Conservation (phyloP, 345 rosid genomes). For the Salix brachista region DNA sequence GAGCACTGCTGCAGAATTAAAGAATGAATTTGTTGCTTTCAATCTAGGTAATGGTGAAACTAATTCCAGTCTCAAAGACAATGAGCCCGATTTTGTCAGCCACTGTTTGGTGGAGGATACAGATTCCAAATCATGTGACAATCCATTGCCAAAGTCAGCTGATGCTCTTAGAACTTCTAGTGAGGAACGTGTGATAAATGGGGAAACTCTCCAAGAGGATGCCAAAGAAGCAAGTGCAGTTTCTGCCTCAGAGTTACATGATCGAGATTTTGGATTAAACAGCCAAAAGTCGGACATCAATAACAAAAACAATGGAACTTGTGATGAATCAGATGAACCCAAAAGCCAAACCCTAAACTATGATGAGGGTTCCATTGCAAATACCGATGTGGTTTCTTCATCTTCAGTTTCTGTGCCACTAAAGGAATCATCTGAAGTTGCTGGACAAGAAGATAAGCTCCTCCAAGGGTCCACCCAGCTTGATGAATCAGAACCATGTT, state of each 20-base stretch:
- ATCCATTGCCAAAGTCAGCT: conserved; percentile 15
- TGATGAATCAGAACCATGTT: conserved; percentile 21
- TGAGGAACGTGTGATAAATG: conserved; percentile 8
- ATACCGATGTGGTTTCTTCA: not conserved
- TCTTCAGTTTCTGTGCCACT: conserved; percentile 2
- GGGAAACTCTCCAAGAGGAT: conserved; percentile 7
- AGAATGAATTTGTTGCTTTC: conserved; percentile 20
- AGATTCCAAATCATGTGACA: conserved; percentile 3
- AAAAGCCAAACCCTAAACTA: conserved; percentile 4
- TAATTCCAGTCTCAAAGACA: conserved; percentile 6
- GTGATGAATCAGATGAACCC: conserved; percentile 25
- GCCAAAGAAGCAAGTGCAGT: not conserved
- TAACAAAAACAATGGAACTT: conserved; percentile 7
- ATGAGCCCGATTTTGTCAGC: not conserved
- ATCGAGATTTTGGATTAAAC: conserved; percentile 6
- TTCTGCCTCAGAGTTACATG: conserved; percentile 15
- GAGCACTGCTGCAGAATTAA: conserved; percentile 7
- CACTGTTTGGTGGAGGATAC: not conserved
- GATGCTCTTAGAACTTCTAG: conserved; percentile 1
- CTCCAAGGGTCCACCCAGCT: conserved; percentile 13
- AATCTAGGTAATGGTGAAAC: conserved; percentile 10
- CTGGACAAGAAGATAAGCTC: conserved; percentile 23
- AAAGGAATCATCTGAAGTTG: conserved; percentile 23
- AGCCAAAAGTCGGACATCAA: not conserved
- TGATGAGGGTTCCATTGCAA: conserved; percentile 1